Base-by-base conservation (phyloP, 2,329 filamentous ascomycete genomes). In the Beauveria sp. region DNA sequence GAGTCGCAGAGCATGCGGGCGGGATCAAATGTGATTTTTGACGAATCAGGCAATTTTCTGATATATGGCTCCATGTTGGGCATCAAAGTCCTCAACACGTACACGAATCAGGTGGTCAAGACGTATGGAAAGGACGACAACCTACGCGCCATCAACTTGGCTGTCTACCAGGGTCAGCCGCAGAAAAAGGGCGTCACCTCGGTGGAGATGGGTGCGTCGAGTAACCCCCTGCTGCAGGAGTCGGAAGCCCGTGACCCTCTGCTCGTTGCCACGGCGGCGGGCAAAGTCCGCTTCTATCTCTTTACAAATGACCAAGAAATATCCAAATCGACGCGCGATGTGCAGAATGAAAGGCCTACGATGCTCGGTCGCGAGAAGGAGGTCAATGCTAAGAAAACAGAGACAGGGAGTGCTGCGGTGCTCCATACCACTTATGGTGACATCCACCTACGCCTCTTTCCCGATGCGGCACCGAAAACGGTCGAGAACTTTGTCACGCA, bases 401-500 rank as follows among this genome's bases (percentile, higher is more conserved):
- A 94, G 69, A 88, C 85, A 5, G 92, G 91, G 46, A 90, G 84
- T 2, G 85, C 86, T 0, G 96, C 93, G 0, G 83, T 93, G 59
- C 81, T 99, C 3, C 96, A 99, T 77, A 99, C 94, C 2, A 96
- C 87, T 0, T 89, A 91, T 70, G 94, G 94, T 68, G 94, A 99
- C 74, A 96, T 99, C 64, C 89, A 94, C 65, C 85, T 99, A 63
- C 90, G 93, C 4, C 82, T 99, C 16, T 99, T 94, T 79, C 93
- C 94, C 1, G 90, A 94, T 63, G 91, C 91, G 2, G 93, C 94
- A 10, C 94, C 96, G 37, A 96, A 93, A 72, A 87, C 96, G 0
- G 93, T 99, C 3, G 94, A 99, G 76, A 99, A 99, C 74, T 99
- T 99, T 72, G 90, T 96, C 60, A 96, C 91, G 0, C 94, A 97